phyloP scores from a whole-genome alignment of 1,284 basidiomycete genomes.

The Lentinus polychrous region DNA sequence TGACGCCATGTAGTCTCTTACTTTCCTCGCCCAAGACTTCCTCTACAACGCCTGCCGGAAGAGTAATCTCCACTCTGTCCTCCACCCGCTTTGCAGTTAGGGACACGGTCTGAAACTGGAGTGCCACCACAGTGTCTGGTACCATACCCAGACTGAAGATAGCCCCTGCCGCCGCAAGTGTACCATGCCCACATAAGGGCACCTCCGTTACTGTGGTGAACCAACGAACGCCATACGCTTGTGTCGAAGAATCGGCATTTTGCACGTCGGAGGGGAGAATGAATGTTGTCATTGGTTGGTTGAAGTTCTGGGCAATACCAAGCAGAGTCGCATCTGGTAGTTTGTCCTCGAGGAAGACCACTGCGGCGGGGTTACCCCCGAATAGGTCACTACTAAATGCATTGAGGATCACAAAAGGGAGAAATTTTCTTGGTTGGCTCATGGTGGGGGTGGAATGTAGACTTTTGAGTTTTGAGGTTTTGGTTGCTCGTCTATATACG shows the following conservation, averaged over 20 bases:
- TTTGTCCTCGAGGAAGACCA: slow-evolving; percentile 32
- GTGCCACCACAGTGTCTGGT: slow-evolving; percentile 19
- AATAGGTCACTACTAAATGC: slow-evolving; percentile 40
- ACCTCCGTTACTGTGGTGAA: slow-evolving; percentile 29
- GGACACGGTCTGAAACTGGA: slow-evolving; percentile 28
- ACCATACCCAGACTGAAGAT: slow-evolving; percentile 31
- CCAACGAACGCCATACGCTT: slow-evolving; percentile 33
- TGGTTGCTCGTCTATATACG: no score
- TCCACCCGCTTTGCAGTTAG: slow-evolving; percentile 22
- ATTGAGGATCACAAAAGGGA: slow-evolving; percentile 26
- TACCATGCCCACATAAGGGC: slow-evolving; percentile 44
- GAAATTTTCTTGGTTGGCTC: no score
- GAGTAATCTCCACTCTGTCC: slow-evolving; percentile 35
- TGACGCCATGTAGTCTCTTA: slow-evolving; percentile 19
- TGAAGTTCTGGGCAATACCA: slow-evolving; percentile 36
- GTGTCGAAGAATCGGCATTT: not conserved
- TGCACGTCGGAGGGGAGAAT: slow-evolving; percentile 22
- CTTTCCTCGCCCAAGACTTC: slow-evolving; percentile 13
- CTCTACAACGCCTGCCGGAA: slow-evolving; percentile 9
- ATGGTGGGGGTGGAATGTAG: no score
- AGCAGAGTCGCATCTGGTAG: slow-evolving; percentile 23
- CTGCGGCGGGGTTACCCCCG: slow-evolving; percentile 47
- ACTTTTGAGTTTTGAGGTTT: no score
- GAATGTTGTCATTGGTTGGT: slow-evolving; percentile 41
- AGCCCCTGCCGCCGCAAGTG: slow-evolving; percentile 36